phyloP scores from a whole-genome alignment of 345 rosid species.

The Camelina sativa region DNA sequence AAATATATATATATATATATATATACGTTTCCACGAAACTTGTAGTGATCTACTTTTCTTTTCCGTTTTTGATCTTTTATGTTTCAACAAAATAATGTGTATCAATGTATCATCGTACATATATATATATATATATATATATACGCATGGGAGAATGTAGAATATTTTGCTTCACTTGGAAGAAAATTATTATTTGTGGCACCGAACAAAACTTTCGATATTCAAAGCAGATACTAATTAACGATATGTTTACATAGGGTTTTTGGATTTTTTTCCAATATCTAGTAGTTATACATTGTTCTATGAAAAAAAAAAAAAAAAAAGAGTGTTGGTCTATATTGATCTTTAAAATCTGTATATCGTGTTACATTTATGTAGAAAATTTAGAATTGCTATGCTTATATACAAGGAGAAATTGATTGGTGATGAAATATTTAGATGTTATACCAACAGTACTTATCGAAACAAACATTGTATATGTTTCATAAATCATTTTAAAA shows the following conservation, averaged over 20 bases:
- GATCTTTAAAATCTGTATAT: not conserved
- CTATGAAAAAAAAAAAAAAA: too few species aligned
- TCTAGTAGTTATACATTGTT: too few species aligned
- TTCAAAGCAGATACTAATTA: not conserved
- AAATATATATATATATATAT: not conserved
- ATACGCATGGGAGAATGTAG: not conserved
- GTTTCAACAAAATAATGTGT: not conserved
- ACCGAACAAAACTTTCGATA: too few species aligned
- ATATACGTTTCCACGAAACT: slow-evolving; percentile 14
- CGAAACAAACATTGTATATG: too few species aligned
- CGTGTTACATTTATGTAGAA: not conserved
- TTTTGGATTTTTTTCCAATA: not conserved
- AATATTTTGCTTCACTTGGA: not conserved
- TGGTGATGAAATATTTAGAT: not conserved
- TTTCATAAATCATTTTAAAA: too few species aligned
- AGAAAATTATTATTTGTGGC: too few species aligned
- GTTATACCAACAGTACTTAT: too few species aligned
- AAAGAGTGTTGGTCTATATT: too few species aligned
- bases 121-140: not conserved
- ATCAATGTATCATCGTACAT: slow-evolving; percentile 5
- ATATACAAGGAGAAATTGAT: not conserved
- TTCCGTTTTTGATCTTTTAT: not conserved
- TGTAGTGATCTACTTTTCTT: not conserved
- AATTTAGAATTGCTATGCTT: not conserved
- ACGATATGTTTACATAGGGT: not conserved